These are phyloP conservation scores for Cinnamomum micranthum DNA, from an alignment of 164 flowering plant genomes.

Conservation along the genomic window DNA sequence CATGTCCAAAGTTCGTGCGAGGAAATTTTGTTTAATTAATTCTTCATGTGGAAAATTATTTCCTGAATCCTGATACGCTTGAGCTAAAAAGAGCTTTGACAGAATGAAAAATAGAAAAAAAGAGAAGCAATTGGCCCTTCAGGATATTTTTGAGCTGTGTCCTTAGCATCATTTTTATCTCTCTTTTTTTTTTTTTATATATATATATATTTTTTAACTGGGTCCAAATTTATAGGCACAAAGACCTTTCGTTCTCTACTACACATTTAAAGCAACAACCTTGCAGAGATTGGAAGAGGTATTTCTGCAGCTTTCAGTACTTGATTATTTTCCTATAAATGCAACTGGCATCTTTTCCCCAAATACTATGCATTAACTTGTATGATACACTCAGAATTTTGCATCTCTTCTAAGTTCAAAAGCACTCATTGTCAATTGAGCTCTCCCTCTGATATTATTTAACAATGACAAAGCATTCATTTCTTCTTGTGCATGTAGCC, in stretches of 20 bases:
- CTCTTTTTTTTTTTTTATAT: neutral
- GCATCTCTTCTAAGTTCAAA: neutral
- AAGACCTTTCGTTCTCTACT: slow-evolving; percentile 71
- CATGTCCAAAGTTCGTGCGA: neutral
- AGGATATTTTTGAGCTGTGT: neutral
- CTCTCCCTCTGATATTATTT: neutral
- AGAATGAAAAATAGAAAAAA: neutral
- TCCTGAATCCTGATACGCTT: neutral
- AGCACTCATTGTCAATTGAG: neutral
- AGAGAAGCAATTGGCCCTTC: neutral
- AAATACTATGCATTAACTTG: neutral
- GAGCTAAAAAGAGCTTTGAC: neutral
- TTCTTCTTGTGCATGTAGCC: neutral
- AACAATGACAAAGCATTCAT: neutral
- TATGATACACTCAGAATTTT: neutral
- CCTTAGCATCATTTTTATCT: neutral
- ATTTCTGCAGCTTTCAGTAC: neutral
- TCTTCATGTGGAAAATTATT: neutral
- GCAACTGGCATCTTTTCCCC: neutral
- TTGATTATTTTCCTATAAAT: neutral
- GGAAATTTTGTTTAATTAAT: neutral
- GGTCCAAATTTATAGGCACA: slow-evolving; percentile 42
- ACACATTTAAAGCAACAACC: slow-evolving; percentile 51
- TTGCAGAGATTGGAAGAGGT: slow-evolving; percentile 62
- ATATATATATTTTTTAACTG: neutral